Percentiles rank a stretch among this genome's conserved stretches.
phyloP scores from a whole-genome alignment of 1,284 basidiomycete species.

The Cutaneotrichosporon cyanovorans region DNA sequence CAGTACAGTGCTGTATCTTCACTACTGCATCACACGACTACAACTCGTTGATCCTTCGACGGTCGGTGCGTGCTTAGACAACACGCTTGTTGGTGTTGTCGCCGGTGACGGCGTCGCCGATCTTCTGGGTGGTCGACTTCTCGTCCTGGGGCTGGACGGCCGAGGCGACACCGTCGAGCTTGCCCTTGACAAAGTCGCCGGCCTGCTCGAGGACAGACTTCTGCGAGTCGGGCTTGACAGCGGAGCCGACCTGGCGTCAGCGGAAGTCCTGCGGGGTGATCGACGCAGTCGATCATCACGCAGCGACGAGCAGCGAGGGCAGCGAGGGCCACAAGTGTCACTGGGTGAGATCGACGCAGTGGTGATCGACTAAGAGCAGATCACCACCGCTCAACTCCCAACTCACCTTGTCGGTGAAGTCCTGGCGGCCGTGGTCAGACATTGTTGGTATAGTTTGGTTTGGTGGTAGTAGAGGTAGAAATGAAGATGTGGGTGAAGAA shows the following conservation, averaged over 20 bases:
- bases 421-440: conserved; percentile 31
- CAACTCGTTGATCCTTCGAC: no score
- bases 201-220: conserved; percentile 43
- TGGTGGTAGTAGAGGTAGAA: conserved; percentile 1
- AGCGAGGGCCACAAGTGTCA: no score
- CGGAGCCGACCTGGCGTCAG: conserved; percentile 17
- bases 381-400: no score
- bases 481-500: no score
- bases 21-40: no score
- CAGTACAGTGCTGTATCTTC: no score
- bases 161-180: conserved; percentile 35
- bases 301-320: no score
- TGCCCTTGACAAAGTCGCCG: conserved; percentile 34
- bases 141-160: conserved; percentile 33
- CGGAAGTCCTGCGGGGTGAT: no score
- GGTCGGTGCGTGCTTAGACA: no score
- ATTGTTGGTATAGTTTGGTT: conserved; percentile 7
- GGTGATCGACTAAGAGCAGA: no score
- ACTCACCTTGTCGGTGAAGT: conserved; percentile 34
- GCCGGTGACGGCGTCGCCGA: conserved; percentile 34
- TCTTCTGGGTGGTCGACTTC: conserved; percentile 42
- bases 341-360: no score
- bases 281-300: no score
- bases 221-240: conserved; percentile 43
- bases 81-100: conserved; percentile 14